Conservation (phyloP, 2,329 filamentous ascomycete species). For the Aspergillus ibericus region DNA sequence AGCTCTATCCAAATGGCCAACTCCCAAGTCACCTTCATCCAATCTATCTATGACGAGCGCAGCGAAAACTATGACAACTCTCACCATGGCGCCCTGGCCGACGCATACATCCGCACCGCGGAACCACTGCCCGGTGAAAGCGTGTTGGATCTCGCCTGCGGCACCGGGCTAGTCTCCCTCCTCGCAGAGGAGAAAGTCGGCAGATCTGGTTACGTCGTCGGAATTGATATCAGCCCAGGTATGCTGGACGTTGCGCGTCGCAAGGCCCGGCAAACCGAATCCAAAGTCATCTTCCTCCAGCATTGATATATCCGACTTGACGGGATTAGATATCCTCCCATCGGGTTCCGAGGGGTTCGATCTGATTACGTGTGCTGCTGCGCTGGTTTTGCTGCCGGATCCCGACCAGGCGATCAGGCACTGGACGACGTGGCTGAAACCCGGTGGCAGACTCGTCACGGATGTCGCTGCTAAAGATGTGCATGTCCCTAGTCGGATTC, state of each 20-base stretch:
- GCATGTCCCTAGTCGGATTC: slow-evolving; percentile 2
- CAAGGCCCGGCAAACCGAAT: not conserved
- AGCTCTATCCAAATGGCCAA: not conserved
- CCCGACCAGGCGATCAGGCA: not conserved
- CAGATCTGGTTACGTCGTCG: not conserved
- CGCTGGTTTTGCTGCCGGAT: slow-evolving; percentile 5
- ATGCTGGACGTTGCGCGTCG: slow-evolving; percentile 6
- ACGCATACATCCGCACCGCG: slow-evolving; percentile 6
- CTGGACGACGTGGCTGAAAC: slow-evolving; percentile 5
- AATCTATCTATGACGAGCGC: slow-evolving; percentile 10
- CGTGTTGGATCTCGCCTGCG: slow-evolving; percentile 6
- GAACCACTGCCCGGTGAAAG: not conserved
- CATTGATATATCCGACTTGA: slow-evolving; percentile 5
- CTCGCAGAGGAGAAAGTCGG: not conserved
- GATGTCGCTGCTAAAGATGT: slow-evolving; percentile 9
- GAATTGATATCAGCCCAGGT: slow-evolving; percentile 5
- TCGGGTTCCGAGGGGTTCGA: slow-evolving; percentile 1
- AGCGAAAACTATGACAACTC: slow-evolving; percentile 4
- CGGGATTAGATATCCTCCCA: not conserved
- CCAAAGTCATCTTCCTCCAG: not conserved
- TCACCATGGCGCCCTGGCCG: slow-evolving; percentile 2
- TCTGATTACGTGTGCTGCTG: slow-evolving; percentile 8
- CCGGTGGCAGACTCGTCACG: slow-evolving; percentile 4
- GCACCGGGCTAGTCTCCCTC: slow-evolving; percentile 3
- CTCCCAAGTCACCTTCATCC: not conserved